phyloP scores from a whole-genome alignment of 2,329 filamentous ascomycete species.

The Penicillium sp. region DNA sequence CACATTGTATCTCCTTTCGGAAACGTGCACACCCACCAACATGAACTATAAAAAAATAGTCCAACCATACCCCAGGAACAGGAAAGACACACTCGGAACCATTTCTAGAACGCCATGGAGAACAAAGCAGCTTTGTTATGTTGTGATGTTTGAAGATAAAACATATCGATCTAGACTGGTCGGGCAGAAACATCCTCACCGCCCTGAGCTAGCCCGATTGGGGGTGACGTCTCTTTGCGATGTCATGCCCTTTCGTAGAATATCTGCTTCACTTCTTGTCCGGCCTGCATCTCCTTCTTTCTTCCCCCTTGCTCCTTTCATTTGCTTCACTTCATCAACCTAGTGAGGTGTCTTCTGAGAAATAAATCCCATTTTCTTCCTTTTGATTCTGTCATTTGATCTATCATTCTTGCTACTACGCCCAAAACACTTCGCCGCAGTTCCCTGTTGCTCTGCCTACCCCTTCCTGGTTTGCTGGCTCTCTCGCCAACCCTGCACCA shows the following conservation, averaged over 20 bases:
- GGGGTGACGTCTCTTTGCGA: conserved; percentile 28
- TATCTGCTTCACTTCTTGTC: conserved; percentile 23
- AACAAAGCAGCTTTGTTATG: conserved; percentile 8
- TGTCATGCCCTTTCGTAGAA: conserved; percentile 26
- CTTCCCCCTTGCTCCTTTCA: conserved; percentile 20
- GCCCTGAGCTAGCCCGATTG: conserved; percentile 27
- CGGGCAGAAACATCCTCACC: conserved; percentile 24
- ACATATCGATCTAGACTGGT: conserved; percentile 15
- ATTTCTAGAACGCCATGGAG: not conserved
- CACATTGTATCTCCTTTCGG: conserved; percentile 13
- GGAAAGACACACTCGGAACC: not conserved
- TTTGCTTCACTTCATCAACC: conserved; percentile 11
- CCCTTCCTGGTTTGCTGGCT: conserved; percentile 13
- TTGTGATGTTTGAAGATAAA: conserved; percentile 1
- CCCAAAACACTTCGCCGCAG: conserved; percentile 22
- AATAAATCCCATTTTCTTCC: conserved; percentile 2
- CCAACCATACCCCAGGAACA: not conserved
- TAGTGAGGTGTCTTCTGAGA: conserved; percentile 4
- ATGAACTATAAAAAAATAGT: conserved; percentile 2
- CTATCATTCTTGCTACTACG: conserved; percentile 26
- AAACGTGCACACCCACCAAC: not conserved
- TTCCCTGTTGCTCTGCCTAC: conserved; percentile 16
- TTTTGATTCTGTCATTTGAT: conserved; percentile 13
- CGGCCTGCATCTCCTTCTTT: conserved; percentile 22
- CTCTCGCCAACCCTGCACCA: conserved; percentile 9